Conservation (phyloP, 768 basidiomycete genomes). For the Cystobasidiopsis lactophilus region DNA sequence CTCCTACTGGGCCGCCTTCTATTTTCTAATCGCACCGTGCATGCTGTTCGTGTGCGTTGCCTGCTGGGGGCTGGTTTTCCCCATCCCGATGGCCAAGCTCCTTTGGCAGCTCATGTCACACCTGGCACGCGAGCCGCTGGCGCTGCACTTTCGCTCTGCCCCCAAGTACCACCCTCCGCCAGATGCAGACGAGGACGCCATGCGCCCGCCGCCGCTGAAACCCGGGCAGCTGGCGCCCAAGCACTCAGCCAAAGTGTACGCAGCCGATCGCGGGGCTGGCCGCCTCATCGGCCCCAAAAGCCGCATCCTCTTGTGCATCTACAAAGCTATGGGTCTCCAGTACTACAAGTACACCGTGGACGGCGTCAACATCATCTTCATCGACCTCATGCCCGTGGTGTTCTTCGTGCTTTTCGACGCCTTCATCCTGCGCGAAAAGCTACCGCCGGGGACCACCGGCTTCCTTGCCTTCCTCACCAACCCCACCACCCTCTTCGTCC, state of each 20-base stretch:
- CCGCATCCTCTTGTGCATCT: slow-evolving; percentile 82
- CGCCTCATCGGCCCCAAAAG: slow-evolving; percentile 29
- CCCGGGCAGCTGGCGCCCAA: slow-evolving; percentile 71
- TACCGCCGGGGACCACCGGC: slow-evolving; percentile 25
- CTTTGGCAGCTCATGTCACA: slow-evolving; percentile 82
- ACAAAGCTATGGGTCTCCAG: slow-evolving; percentile 65
- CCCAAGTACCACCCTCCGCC: slow-evolving; percentile 24
- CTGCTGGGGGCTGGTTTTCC: slow-evolving; percentile 88
- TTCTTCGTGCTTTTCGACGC: slow-evolving; percentile 93
- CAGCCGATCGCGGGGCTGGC: slow-evolving; percentile 14
- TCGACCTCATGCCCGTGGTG: slow-evolving; percentile 79
- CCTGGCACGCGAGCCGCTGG: slow-evolving; percentile 53
- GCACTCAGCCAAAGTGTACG: slow-evolving; percentile 17
- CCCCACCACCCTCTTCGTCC: slow-evolving; percentile 55
- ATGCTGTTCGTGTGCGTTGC: slow-evolving; percentile 67
- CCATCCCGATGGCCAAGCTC: slow-evolving; percentile 94
- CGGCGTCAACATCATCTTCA: slow-evolving; percentile 92
- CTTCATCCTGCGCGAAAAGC: slow-evolving; percentile 38
- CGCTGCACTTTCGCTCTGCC: slow-evolving; percentile 79
- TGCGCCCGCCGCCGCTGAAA: slow-evolving; percentile 23
- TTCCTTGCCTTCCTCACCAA: slow-evolving; percentile 43
- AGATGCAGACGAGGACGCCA: slow-evolving; percentile 1
- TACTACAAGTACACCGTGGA: slow-evolving; percentile 99
- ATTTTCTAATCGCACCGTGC: slow-evolving; percentile 60
- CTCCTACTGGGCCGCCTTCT: slow-evolving; percentile 54